Conservation (phyloP, 305 asterid species). For the Stenogyne calaminthoides region DNA sequence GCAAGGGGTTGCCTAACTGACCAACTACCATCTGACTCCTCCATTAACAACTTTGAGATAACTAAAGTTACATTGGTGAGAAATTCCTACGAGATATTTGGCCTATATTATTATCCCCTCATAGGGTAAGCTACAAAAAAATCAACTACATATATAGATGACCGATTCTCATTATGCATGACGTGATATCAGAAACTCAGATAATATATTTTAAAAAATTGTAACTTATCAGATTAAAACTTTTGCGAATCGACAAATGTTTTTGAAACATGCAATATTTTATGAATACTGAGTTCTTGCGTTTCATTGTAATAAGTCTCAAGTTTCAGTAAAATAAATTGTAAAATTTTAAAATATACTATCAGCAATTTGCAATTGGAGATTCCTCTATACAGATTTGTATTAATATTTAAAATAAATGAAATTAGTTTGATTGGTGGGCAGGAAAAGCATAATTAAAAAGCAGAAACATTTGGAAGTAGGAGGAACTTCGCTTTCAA, state of each 20-base stretch:
- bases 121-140: neutral
- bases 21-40: neutral
- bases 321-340: too few relatives aligned
- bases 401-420: neutral
- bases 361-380: too few relatives aligned
- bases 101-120: neutral
- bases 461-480: neutral
- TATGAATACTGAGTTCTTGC: too few relatives aligned
- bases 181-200: too few relatives aligned
- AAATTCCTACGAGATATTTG: neutral
- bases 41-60: neutral
- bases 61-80: neutral
- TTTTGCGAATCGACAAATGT: too few relatives aligned
- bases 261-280: too few relatives aligned
- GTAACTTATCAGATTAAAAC: too few relatives aligned
- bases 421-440: neutral
- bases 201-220: too few relatives aligned
- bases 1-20: neutral
- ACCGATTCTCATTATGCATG: too few relatives aligned
- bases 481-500: slow-evolving; percentile 34
- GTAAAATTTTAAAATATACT: too few relatives aligned
- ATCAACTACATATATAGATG: neutral
- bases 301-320: too few relatives aligned
- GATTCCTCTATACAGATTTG: too few relatives aligned
- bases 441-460: neutral